Percentiles rank a stretch among this genome's conserved stretches.
These are phyloP conservation scores for Artemisia princeps DNA, from an alignment of 140 eudicot genomes.

Conservation along the genomic window DNA sequence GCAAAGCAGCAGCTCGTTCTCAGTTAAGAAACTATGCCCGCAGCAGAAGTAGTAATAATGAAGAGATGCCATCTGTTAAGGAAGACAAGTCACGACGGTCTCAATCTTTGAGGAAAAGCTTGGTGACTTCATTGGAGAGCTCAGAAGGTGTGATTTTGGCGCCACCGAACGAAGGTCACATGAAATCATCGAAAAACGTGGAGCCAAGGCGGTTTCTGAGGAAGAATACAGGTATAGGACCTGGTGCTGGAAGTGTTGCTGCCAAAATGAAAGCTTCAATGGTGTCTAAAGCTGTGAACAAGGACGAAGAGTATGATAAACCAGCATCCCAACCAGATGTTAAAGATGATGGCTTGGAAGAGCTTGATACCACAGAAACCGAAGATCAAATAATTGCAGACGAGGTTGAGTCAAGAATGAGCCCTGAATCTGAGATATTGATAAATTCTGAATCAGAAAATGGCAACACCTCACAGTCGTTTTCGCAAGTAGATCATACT, in stretches of 20 bases:
- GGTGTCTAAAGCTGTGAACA: conserved; percentile 26
- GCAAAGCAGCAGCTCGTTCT: conserved; percentile 43
- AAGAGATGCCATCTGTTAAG: conserved; percentile 42
- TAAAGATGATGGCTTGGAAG: conserved; percentile 42
- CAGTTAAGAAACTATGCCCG: conserved; percentile 59
- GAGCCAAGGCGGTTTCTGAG: conserved; percentile 42
- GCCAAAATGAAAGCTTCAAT: conserved; percentile 37
- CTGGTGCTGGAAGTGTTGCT: conserved; percentile 33
- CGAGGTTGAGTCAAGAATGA: conserved; percentile 35
- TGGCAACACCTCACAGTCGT: conserved; percentile 39
- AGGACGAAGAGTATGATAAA: conserved; percentile 28
- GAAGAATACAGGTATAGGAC: conserved; percentile 46
- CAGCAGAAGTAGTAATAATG: conserved; percentile 55
- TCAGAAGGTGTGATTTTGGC: conserved; percentile 35
- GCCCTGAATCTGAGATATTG: conserved; percentile 48
- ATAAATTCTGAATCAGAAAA: conserved; percentile 58
- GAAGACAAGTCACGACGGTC: conserved; percentile 57
- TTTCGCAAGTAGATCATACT: conserved; percentile 37
- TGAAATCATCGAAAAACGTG: conserved; percentile 14
- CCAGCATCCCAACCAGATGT: conserved; percentile 21
- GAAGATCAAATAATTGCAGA: conserved; percentile 32
- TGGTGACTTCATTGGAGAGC: conserved; percentile 37
- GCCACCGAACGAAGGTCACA: conserved; percentile 6
- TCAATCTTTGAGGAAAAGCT: conserved; percentile 48
- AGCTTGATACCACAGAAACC: conserved; percentile 25